These are phyloP conservation scores for Kentomonas sorsogonicus DNA, from an alignment of 208 protist species.

Conservation along the genomic window DNA sequence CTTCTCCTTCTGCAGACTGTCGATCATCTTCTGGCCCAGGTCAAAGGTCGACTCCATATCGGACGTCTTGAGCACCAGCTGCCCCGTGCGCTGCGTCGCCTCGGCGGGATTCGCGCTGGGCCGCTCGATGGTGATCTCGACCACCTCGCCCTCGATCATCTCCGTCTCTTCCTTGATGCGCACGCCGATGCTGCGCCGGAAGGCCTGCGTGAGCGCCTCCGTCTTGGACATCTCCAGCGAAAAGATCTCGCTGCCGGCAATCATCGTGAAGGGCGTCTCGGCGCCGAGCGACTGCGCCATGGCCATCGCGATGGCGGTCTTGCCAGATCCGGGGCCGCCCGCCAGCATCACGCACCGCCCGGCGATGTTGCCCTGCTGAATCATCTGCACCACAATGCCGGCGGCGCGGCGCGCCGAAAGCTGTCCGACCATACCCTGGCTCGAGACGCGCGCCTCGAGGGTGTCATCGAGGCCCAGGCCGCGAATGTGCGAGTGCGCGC, in stretches of 20 bases:
- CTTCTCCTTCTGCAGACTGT: conserved; percentile 98
- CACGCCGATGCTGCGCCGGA: conserved; percentile 98
- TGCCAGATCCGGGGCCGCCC: conserved; percentile 96
- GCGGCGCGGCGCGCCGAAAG: conserved; percentile 86
- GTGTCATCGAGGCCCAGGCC: conserved; percentile 99
- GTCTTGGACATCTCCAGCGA: conserved; percentile 99
- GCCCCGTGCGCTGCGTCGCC: conserved; percentile 92
- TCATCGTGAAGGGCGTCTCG: conserved; percentile 99
- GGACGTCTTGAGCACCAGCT: conserved; percentile 99
- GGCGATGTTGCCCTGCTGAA: conserved; percentile 98
- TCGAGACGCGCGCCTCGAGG: conserved; percentile 91
- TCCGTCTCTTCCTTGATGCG: conserved; percentile 99
- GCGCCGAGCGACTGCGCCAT: conserved; percentile 97
- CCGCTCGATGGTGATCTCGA: conserved; percentile 98
- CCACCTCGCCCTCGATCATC: conserved; percentile 99
- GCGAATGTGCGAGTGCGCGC: conserved; percentile 99
- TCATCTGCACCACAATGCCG: conserved; percentile 96
- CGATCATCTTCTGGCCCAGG: conserved; percentile 99
- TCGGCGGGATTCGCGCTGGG: conserved; percentile 92
- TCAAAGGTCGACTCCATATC: conserved; percentile 99
- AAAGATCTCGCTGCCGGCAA: conserved; percentile 99
- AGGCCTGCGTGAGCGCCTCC: conserved; percentile 99
- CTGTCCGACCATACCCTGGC: conserved; percentile 99
- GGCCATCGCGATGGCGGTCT: conserved; percentile 99
- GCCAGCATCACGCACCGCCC: conserved; percentile 99